Conservation (phyloP, 164 flowering plant genomes). For the Chloranthus sessilifolius region DNA sequence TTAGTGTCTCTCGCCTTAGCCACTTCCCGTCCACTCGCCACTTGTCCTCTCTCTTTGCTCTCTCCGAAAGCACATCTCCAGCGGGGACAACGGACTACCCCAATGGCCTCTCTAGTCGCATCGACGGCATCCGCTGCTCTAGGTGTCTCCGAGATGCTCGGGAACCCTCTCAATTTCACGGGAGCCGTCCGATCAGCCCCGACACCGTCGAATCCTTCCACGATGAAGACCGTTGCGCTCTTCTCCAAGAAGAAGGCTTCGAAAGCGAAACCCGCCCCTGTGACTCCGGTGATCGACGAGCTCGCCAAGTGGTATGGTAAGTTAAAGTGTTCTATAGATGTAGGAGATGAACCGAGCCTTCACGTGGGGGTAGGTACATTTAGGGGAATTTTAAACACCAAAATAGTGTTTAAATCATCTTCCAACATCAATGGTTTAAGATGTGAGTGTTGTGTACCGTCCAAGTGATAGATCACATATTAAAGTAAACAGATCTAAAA, state of each 20-base stretch:
- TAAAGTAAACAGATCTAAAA: no score
- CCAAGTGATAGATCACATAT: no score
- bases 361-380: no score
- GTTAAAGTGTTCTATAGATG: slow-evolving; percentile 23
- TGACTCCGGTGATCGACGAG: slow-evolving; percentile 59
- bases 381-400: no score
- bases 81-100: background rate
- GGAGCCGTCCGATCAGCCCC: slow-evolving; percentile 39
- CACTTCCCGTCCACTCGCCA: background rate
- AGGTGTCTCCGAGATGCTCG: slow-evolving; percentile 69
- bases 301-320: slow-evolving; percentile 99
- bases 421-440: no score
- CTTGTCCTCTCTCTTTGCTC: background rate
- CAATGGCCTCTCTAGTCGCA: slow-evolving; percentile 77
- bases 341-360: no score
- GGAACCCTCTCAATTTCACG: slow-evolving; percentile 49
- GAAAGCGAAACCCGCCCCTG: slow-evolving; percentile 43
- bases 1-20: slow-evolving; percentile 26
- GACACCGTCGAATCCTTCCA: slow-evolving; percentile 35
- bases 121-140: slow-evolving; percentile 56
- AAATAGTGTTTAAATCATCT: no score
- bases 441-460: no score
- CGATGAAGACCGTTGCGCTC: slow-evolving; percentile 72
- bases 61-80: background rate
- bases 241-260: slow-evolving; percentile 79